Evolutionary conservation across 176 grass and related monocot genomes (phyloP), one percentile per base, ranked within the genome.

Genomic region (Musa troglodytarum): DNA sequence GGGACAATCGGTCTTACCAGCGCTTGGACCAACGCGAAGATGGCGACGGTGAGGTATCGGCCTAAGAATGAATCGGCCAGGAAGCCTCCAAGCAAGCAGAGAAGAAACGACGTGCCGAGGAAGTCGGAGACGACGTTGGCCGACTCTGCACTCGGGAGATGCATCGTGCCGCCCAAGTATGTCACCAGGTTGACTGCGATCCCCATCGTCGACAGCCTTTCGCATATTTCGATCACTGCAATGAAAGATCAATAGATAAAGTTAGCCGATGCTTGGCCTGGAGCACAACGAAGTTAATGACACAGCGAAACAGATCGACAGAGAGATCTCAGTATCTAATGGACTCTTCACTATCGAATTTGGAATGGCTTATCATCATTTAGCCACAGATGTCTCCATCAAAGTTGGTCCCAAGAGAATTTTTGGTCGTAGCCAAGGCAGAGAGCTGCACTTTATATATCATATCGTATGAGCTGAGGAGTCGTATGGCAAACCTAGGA

Each of bases 181-280:
- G 92, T 96, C 53, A 96, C 89, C n/a, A 92, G 77, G 73, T 96
- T 96, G 34, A 96, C 92, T 2, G 92, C 92, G 53, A 96, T 96
- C 59, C 89, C 92, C 92, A 96, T 96, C 9, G 92, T 96, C 9
- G 92, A 86, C 53, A 96, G 81, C 71, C 92, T 84, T 89, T 96
- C 92, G 69, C 84, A 85, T 12, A 96, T 82, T 80, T 96, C 92
- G 69, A 96, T 96, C 22, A 84, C 85, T 87, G 82, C 11, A n/a
- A 12, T 6, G 24, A 72, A 64, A 43, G 34, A 43, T 43, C 4
- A 5, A 28, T 28, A 28, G 26, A 8, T 13, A 2, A n/a, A 43
- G 34, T 43, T 43, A 43, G 34, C 34, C 34, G 34, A 43, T 29
- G 29, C 29, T 29, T 29, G 2, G 29, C 26, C 26, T 26, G 26